Evolutionary conservation across 2,329 filamentous ascomycete species (phyloP).

Genomic region (Calonectria fujianensis): DNA sequence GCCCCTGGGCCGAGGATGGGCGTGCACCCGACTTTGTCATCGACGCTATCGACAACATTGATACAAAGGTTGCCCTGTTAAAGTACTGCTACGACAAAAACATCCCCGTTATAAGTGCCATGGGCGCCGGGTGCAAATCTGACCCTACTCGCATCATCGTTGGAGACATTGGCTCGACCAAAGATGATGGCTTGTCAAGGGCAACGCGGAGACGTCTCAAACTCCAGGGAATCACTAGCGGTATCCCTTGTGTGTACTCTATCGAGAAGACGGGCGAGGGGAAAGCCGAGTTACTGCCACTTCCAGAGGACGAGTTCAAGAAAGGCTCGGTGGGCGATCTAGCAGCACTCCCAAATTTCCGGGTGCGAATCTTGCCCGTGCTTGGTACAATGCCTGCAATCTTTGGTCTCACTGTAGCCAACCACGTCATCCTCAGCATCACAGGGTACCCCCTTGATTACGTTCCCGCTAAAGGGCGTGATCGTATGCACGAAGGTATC

Average conservation of each 20-base stretch:
- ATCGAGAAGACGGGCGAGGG: conserved; percentile 92
- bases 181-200: conserved; percentile 91
- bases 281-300: conserved; percentile 90
- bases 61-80: conserved; percentile 93
- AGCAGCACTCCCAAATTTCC: conserved; percentile 92
- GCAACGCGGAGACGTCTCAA: conserved; percentile 88
- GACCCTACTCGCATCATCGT: conserved; percentile 89
- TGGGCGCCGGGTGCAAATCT: conserved; percentile 97
- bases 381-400: conserved; percentile 98
- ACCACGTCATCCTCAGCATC: conserved; percentile 91
- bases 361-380: conserved; percentile 95
- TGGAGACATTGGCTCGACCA: conserved; percentile 91
- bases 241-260: conserved; percentile 94
- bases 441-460: conserved; percentile 91
- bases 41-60: conserved; percentile 98
- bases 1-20: conserved; percentile 76
- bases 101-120: conserved; percentile 91
- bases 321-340: conserved; percentile 92
- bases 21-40: conserved; percentile 90
- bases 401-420: conserved; percentile 93
- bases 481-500: conserved; percentile 94
- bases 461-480: conserved; percentile 84
- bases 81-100: conserved; percentile 88
- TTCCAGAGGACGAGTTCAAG: conserved; percentile 89
- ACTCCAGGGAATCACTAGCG: conserved; percentile 84